Evolutionary conservation across 345 rosid genomes (phyloP).

Genomic region (Citrus sinensis): DVS_A1.0 CM039164.1:4794501-4795000

Average conservation of each 20-base stretch:
- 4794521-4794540: slow-evolving; percentile 72
- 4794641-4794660: neutral
- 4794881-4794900: slow-evolving; percentile 45
- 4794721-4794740: slow-evolving; percentile 69
- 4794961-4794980: slow-evolving; percentile 48
- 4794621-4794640: neutral
- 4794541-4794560: slow-evolving; percentile 51
- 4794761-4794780: slow-evolving; percentile 69
- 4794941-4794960: slow-evolving; percentile 75
- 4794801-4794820: neutral
- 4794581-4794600: neutral
- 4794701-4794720: slow-evolving; percentile 76
- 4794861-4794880: neutral
- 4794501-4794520: slow-evolving; percentile 61
- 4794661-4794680: slow-evolving; percentile 28
- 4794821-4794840: neutral
- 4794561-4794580: slow-evolving; percentile 49
- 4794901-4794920: slow-evolving; percentile 54
- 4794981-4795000: slow-evolving; percentile 67
- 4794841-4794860: neutral
- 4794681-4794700: slow-evolving; percentile 27
- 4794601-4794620: neutral
- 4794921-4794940: slow-evolving; percentile 72
- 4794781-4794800: slow-evolving; percentile 53
- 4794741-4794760: slow-evolving; percentile 86